phyloP scores from a whole-genome alignment of 2,329 filamentous ascomycete species.

The Daldinia eschscholtzii region DNA sequence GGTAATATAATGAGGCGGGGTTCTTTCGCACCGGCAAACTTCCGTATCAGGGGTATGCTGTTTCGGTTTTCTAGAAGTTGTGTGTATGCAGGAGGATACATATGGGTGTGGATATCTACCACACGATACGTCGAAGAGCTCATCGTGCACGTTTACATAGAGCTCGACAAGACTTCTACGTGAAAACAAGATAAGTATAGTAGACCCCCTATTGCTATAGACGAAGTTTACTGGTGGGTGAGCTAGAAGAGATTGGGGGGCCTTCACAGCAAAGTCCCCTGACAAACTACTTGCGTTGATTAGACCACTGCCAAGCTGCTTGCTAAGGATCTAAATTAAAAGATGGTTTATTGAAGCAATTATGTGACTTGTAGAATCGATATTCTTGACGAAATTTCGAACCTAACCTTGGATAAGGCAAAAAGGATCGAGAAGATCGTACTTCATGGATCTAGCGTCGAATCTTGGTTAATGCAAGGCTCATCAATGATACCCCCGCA shows the following conservation, averaged over 20 bases:
- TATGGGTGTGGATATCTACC: constrained; percentile 77
- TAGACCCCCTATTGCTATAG: background rate
- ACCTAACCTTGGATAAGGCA: background rate
- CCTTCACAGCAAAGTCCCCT: background rate
- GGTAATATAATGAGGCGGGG: constrained; percentile 76
- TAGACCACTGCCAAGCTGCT: background rate
- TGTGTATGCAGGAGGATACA: constrained; percentile 76
- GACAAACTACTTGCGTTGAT: no score
- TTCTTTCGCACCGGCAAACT: constrained; percentile 68
- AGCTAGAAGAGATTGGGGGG: background rate
- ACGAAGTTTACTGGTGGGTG: background rate
- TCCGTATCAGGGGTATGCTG: constrained; percentile 78
- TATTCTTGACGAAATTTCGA: background rate
- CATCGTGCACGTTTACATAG: constrained; percentile 48
- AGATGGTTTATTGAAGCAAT: no score
- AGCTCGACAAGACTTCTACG: background rate
- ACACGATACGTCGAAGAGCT: constrained; percentile 57
- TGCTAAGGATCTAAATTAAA: background rate
- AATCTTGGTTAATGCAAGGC: constrained; percentile 21
- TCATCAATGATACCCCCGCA: constrained; percentile 31
- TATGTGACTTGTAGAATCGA: background rate
- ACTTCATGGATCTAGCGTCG: constrained; percentile 8
- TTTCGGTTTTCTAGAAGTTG: constrained; percentile 69
- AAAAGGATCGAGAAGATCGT: background rate
- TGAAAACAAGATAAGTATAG: background rate